Evolutionary conservation across 164 flowering plant species (phyloP).

Genomic region (Chimonanthus praecox): DNA sequence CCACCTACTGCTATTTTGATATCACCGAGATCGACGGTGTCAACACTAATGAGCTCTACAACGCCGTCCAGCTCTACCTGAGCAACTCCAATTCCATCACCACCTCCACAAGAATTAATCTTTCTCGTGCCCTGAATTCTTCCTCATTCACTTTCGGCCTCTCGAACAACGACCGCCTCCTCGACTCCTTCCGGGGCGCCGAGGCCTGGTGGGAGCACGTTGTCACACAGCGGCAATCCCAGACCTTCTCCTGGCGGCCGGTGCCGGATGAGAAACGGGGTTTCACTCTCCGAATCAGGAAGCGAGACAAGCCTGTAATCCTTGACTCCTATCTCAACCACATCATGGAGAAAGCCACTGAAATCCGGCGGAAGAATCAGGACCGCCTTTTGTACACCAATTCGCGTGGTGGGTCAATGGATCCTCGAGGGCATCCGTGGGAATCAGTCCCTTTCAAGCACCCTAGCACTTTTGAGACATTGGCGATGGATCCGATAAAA

Average conservation of each 20-base stretch:
- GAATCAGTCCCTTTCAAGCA: slow-evolving; percentile 82
- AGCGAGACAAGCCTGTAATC: slow-evolving; percentile 45
- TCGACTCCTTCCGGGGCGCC: slow-evolving; percentile 52
- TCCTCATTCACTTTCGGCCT: slow-evolving; percentile 53
- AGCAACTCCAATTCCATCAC: slow-evolving; percentile 43
- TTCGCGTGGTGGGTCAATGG: slow-evolving; percentile 62
- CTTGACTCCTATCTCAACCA: slow-evolving; percentile 53
- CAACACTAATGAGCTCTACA: slow-evolving; percentile 89
- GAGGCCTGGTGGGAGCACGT: slow-evolving; percentile 69
- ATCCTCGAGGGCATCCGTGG: slow-evolving; percentile 75
- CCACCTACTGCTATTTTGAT: slow-evolving; percentile 79
- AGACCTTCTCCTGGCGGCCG: slow-evolving; percentile 66
- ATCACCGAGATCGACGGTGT: slow-evolving; percentile 90
- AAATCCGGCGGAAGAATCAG: slow-evolving; percentile 54
- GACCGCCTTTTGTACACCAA: slow-evolving; percentile 71
- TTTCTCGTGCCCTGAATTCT: slow-evolving; percentile 64
- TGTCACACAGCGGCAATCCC: slow-evolving; percentile 54
- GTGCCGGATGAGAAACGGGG: slow-evolving; percentile 74
- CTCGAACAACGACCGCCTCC: slow-evolving; percentile 53
- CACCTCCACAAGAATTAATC: slow-evolving; percentile 44
- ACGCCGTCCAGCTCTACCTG: slow-evolving; percentile 75
- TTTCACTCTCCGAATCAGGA: slow-evolving; percentile 57
- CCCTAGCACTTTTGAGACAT: slow-evolving; percentile 74
- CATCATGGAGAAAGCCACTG: slow-evolving; percentile 53
- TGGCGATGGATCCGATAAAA: slow-evolving; percentile 66